These are phyloP conservation scores for Clonostachys rhizophaga DNA, from an alignment of 2,329 filamentous ascomycete genomes.

Conservation along the genomic window DNA sequence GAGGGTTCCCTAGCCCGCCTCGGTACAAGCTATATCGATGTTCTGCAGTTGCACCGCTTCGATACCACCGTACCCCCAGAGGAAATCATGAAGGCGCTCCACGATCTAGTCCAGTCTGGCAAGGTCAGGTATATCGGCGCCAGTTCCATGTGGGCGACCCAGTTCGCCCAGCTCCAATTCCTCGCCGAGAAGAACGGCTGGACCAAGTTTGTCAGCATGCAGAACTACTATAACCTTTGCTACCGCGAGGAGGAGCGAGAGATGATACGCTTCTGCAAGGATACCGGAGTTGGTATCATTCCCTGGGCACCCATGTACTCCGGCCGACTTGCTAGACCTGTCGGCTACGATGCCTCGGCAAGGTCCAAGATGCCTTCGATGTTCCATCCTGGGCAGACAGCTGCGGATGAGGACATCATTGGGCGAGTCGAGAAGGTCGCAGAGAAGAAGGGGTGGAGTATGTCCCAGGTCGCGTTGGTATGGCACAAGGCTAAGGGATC, in stretches of 20 bases:
- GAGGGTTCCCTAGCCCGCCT: constrained; percentile 50
- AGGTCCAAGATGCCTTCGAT: not conserved
- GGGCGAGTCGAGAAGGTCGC: constrained; percentile 44
- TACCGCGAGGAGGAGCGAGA: constrained; percentile 54
- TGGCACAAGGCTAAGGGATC: constrained; percentile 40
- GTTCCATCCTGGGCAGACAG: not conserved
- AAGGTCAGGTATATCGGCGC: constrained; percentile 42
- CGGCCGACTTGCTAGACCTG: constrained; percentile 6
- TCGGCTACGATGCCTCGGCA: not conserved
- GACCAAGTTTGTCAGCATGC: constrained; percentile 54
- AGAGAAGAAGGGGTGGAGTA: constrained; percentile 48
- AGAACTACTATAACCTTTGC: constrained; percentile 47
- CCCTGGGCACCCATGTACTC: constrained; percentile 14
- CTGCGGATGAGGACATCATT: constrained; percentile 11
- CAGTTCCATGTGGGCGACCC: constrained; percentile 33
- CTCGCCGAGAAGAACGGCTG: constrained; percentile 46
- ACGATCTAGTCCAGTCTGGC: constrained; percentile 47
- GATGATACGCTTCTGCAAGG: constrained; percentile 33
- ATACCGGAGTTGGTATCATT: constrained; percentile 33
- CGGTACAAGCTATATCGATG: constrained; percentile 49
- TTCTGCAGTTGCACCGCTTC: constrained; percentile 49
- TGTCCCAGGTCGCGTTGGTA: constrained; percentile 60
- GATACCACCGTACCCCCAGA: constrained; percentile 41
- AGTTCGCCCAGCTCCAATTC: constrained; percentile 44
- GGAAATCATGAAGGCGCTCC: constrained; percentile 52